These are phyloP conservation scores for Jamesozyma jinghongensis DNA, from an alignment of 805 yeast genomes.

Conservation along the genomic window DNA sequence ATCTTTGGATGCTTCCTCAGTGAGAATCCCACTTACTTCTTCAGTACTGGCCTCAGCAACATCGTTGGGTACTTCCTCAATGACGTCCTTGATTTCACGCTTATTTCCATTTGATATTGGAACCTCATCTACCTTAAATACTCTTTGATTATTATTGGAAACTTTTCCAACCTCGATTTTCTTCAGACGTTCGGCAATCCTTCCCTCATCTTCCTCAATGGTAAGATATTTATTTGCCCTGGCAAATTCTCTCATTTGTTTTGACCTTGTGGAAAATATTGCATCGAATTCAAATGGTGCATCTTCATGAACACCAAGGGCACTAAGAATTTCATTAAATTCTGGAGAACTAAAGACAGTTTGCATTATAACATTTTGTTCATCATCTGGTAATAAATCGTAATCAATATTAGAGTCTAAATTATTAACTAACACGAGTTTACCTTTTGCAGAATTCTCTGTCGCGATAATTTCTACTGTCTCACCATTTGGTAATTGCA, in stretches of 20 bases:
- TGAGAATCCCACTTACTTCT: neutral
- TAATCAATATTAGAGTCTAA: neutral
- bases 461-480: neutral
- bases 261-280: neutral
- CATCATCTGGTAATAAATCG: neutral
- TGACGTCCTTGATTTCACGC: too few species aligned
- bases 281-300: neutral
- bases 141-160: too few species aligned
- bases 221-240: too few species aligned
- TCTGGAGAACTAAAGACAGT: neutral
- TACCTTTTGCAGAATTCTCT: neutral
- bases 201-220: too few species aligned
- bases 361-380: neutral
- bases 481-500: neutral
- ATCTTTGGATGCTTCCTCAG: neutral
- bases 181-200: too few species aligned
- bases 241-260: neutral
- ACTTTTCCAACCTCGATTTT: too few species aligned
- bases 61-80: too few species aligned
- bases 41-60: neutral
- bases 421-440: neutral
- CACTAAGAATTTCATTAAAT: neutral
- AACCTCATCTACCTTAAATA: too few species aligned
- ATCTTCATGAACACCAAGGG: neutral
- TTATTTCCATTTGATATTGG: too few species aligned